Percentiles rank a stretch among this genome's conserved stretches.
These are phyloP conservation scores for Penicillium daleae DNA, from an alignment of 495 filamentous ascomycete genomes.

Conservation along the genomic window DNA sequence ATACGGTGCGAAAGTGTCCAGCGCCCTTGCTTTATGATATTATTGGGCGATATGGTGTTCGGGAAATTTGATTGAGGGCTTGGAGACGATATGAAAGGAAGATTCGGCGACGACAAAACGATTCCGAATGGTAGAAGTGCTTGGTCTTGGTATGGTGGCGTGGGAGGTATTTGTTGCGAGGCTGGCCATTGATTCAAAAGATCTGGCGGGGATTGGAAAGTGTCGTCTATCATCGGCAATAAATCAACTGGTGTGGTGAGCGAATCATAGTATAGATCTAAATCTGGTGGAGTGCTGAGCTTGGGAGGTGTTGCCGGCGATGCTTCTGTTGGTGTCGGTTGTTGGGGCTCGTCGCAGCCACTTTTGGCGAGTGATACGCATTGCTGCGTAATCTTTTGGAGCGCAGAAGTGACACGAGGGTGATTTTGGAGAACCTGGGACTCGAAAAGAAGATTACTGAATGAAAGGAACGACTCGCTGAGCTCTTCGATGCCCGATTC, in stretches of 20 bases:
- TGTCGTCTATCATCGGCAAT: constrained; percentile 17
- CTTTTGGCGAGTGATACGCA: constrained; percentile 49
- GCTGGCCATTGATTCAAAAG: constrained; percentile 19
- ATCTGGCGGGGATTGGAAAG: constrained; percentile 13
- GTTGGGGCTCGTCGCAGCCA: constrained; percentile 25
- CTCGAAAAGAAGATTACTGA: constrained; percentile 62
- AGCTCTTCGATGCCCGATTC: constrained; percentile 72
- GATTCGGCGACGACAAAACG: constrained; percentile 21
- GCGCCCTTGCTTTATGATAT: constrained; percentile 18
- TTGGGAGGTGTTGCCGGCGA: not conserved
- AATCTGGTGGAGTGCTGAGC: constrained; percentile 3
- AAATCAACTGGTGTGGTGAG: constrained; percentile 14
- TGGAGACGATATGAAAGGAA: constrained; percentile 13
- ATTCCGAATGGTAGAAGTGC: constrained; percentile 29
- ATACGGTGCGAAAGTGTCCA: constrained; percentile 35
- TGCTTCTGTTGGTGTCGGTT: constrained; percentile 9
- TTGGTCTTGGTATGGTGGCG: constrained; percentile 32
- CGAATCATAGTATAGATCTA: constrained; percentile 16
- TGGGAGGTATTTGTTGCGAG: constrained; percentile 20
- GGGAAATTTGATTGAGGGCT: constrained; percentile 18
- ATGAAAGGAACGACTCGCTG: constrained; percentile 71
- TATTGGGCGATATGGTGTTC: constrained; percentile 12
- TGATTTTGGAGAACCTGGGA: constrained; percentile 46
- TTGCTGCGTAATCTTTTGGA: constrained; percentile 51
- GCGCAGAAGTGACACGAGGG: constrained; percentile 41